Evolutionary conservation across 495 filamentous ascomycete genomes (phyloP), one percentile per base, ranked within the genome.

Genomic region (Hyaloscypha bicolor): DNA sequence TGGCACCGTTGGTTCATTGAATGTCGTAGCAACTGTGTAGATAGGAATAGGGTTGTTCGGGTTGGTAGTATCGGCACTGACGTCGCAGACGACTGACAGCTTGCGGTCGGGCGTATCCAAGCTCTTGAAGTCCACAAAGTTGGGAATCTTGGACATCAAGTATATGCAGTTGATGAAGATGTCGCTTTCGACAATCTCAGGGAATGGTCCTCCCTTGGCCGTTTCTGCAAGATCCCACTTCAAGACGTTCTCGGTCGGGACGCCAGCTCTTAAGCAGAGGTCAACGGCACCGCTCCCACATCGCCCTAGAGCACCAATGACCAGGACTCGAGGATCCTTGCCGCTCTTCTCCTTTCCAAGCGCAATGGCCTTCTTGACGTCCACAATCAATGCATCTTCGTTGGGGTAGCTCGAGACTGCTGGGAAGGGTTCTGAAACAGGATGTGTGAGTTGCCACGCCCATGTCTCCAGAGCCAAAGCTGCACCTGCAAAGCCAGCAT

Each of bases 131-230:
- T 91, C 87, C 62, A 97, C 85, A 75, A 96, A 95, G 25, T 85
- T 84, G 2, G 88, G 88, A 59, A 93, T 91, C 64, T 85, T 81
- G 19, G 82, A 76, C 53, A 82, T 85, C 19, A 97, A 86, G 78
- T 97, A 97, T 71, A 97, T 94, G 83, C 92, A 96, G 83, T 96
- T 97, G 76, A 97, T 82, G 76, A 96, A 95, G 72, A 96, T 93
- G 70, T 88, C 86, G 68, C 77, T 81, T 73, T 93, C 89, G 64
- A 90, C 80, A 75, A 97, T 95, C 79, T 97, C 94, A 71, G 82
- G 77, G 82, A 96, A 97, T 30, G 94, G 94, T 16, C 94, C 94
- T 33, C 91, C 89, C 74, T 84, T 85, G 3, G 79, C 81, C n/a
- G 94, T 97, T 85, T 97, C 95, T 2, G 82, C 88, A 79, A 99